A percentile compares a stretch with the other conserved stretches of the same genome.
Conservation (phyloP, 2,329 filamentous ascomycete species). For the Graphium sp. region DNA sequence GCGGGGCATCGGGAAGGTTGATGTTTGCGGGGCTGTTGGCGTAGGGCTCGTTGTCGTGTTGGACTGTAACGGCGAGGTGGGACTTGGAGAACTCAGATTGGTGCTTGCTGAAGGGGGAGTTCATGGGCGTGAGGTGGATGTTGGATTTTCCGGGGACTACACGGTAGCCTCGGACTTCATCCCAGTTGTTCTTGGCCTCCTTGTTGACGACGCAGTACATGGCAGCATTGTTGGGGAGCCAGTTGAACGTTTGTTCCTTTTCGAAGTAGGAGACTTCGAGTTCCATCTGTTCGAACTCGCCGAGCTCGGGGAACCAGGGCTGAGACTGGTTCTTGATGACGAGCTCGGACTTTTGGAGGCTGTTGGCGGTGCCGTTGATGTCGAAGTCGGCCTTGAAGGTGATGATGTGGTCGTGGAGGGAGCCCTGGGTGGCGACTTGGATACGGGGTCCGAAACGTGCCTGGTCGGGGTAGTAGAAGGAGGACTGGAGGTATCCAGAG, state of each 20-base stretch:
- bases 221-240: constrained; percentile 22
- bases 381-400: constrained; percentile 23
- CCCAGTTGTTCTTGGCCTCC: constrained; percentile 25
- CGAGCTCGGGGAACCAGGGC: constrained; percentile 18
- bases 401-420: constrained; percentile 20
- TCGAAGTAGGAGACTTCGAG: constrained; percentile 9
- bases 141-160: constrained; percentile 17
- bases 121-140: constrained; percentile 22
- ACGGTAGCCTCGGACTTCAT: constrained; percentile 27
- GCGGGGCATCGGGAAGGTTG: constrained; percentile 19
- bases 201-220: constrained; percentile 27
- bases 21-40: constrained; percentile 21
- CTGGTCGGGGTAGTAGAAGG: constrained; percentile 15
- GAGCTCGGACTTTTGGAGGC: constrained; percentile 15
- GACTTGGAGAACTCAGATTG: constrained; percentile 23
- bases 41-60: constrained; percentile 23
- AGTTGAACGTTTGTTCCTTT: constrained; percentile 15
- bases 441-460: constrained; percentile 17
- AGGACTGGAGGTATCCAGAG: constrained; percentile 18
- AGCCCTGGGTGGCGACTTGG: constrained; percentile 14
- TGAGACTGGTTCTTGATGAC: constrained; percentile 13
- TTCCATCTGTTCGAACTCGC: constrained; percentile 16
- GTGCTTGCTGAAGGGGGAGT: constrained; percentile 22
- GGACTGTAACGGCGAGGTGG: constrained; percentile 25
- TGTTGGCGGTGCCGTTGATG: constrained; percentile 16